Evolutionary conservation across 2,329 filamentous ascomycete species (phyloP).

Genomic region (Fusarium virguliforme): DNA sequence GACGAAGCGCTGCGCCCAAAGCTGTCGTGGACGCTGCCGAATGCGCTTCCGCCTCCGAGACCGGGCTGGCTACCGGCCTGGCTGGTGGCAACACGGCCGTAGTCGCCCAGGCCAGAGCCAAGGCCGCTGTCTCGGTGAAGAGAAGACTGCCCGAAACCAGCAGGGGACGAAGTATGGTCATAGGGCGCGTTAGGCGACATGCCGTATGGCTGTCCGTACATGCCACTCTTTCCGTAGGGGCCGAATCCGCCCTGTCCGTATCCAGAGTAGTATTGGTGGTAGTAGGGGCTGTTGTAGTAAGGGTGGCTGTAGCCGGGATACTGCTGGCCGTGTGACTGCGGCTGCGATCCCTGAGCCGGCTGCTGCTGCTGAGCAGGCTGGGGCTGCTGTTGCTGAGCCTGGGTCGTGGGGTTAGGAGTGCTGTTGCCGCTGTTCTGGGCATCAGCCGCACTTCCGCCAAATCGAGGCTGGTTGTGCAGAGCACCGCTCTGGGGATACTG

Average conservation of each 20-base stretch:
- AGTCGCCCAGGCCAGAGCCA: slow-evolving; percentile 69
- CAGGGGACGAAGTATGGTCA: slow-evolving; percentile 70
- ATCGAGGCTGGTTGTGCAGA: slow-evolving; percentile 71
- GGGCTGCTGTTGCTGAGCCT: slow-evolving; percentile 66
- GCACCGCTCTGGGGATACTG: slow-evolving; percentile 82
- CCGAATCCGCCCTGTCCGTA: slow-evolving; percentile 69
- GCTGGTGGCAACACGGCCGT: slow-evolving; percentile 66
- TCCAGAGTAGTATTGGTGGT: slow-evolving; percentile 72
- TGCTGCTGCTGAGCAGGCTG: slow-evolving; percentile 64
- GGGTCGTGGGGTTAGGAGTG: slow-evolving; percentile 85
- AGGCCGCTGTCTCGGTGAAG: slow-evolving; percentile 68
- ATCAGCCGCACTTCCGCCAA: slow-evolving; percentile 73
- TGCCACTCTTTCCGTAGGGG: slow-evolving; percentile 70
- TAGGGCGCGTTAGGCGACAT: slow-evolving; percentile 72
- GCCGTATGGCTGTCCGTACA: slow-evolving; percentile 72
- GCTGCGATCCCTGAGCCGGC: slow-evolving; percentile 62
- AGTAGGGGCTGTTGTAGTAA: slow-evolving; percentile 76
- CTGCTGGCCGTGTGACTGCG: slow-evolving; percentile 64
- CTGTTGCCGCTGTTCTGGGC: slow-evolving; percentile 90
- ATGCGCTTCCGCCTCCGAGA: slow-evolving; percentile 66
- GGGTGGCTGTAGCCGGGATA: slow-evolving; percentile 71
- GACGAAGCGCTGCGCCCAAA: slow-evolving; percentile 68
- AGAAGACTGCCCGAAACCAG: slow-evolving; percentile 69
- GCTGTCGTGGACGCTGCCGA: slow-evolving; percentile 69
- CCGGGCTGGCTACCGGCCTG: slow-evolving; percentile 68